Conservation (phyloP, 2,329 filamentous ascomycete species). For the Chaetothyriales sp. region DNA sequence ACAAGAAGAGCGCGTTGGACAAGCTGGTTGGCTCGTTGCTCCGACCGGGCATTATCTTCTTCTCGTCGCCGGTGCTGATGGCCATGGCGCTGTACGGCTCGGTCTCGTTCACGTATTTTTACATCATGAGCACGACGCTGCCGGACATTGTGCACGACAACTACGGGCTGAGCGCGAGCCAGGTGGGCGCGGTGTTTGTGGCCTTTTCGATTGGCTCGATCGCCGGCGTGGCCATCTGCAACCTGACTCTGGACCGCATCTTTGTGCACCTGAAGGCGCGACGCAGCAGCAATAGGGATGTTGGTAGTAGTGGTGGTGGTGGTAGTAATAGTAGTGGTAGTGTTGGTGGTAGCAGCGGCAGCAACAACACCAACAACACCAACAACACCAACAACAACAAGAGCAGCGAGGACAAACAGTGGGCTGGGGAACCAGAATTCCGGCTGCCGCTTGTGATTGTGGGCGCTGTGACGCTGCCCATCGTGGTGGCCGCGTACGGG, state of each 20-base stretch:
- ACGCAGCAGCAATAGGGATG: not conserved
- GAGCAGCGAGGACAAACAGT: conserved; percentile 19
- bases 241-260: conserved; percentile 13
- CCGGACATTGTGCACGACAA: conserved; percentile 21
- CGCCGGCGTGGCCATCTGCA: conserved; percentile 13
- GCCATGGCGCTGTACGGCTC: conserved; percentile 35
- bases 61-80: conserved; percentile 43
- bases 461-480: conserved; percentile 26
- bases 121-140: conserved; percentile 30
- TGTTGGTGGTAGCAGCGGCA: conserved; percentile 19
- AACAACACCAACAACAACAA: too few relatives aligned
- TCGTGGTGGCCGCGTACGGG: conserved; percentile 14
- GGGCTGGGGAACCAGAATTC: conserved; percentile 27
- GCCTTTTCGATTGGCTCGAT: conserved; percentile 18
- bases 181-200: conserved; percentile 20
- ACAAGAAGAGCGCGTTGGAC: not conserved
- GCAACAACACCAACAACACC: too few relatives aligned
- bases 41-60: conserved; percentile 44
- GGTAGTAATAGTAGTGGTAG: not conserved
- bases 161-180: conserved; percentile 20
- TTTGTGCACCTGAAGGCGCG: conserved; percentile 19
- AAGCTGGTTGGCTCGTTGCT: conserved; percentile 31
- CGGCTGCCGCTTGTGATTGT: conserved; percentile 35
- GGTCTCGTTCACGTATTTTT: conserved; percentile 34
- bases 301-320: not conserved